Percentiles rank a stretch among this genome's conserved stretches.
Evolutionary conservation across 2,329 filamentous ascomycete species (phyloP).

Genomic region (Cadophora sp.): DNA sequence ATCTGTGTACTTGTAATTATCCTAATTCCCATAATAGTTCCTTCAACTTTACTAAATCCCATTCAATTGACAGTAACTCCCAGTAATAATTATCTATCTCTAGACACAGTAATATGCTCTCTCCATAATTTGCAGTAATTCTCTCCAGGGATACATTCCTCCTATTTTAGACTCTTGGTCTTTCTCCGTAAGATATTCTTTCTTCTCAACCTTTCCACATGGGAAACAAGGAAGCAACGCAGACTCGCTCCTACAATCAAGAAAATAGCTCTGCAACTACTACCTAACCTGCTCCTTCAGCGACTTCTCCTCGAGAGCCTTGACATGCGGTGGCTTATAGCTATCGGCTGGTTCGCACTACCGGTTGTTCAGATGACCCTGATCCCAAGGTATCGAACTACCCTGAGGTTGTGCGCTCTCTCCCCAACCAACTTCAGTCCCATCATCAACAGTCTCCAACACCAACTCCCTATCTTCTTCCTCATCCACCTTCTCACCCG

Average conservation of each 20-base stretch:
- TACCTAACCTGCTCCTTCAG: slow-evolving; percentile 22
- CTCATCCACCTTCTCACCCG: slow-evolving; percentile 6
- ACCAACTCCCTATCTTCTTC: slow-evolving; percentile 21
- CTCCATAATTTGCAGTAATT: slow-evolving; percentile 7
- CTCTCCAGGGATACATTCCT: background rate
- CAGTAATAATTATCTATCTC: background rate
- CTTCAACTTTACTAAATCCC: background rate
- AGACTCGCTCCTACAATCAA: background rate
- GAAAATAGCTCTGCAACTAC: slow-evolving; percentile 21
- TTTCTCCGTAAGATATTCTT: slow-evolving; percentile 6
- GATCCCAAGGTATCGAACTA: background rate
- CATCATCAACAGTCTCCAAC: slow-evolving; percentile 18
- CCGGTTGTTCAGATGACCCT: background rate
- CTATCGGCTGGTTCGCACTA: slow-evolving; percentile 22
- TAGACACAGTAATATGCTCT: slow-evolving; percentile 6
- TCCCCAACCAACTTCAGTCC: slow-evolving; percentile 9
- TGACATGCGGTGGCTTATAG: slow-evolving; percentile 34
- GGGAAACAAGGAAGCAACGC: background rate
- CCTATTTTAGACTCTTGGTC: slow-evolving; percentile 9
- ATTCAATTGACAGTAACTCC: background rate
- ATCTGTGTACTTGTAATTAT: slow-evolving; percentile 7
- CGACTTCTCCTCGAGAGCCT: slow-evolving; percentile 30
- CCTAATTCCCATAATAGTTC: background rate
- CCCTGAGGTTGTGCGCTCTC: slow-evolving; percentile 13
- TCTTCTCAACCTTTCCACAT: background rate